Evolutionary conservation across 2,329 filamentous ascomycete genomes (phyloP), one percentile per base, ranked within the genome.

Genomic region (Pyrenophora tritici-repentis): DNA sequence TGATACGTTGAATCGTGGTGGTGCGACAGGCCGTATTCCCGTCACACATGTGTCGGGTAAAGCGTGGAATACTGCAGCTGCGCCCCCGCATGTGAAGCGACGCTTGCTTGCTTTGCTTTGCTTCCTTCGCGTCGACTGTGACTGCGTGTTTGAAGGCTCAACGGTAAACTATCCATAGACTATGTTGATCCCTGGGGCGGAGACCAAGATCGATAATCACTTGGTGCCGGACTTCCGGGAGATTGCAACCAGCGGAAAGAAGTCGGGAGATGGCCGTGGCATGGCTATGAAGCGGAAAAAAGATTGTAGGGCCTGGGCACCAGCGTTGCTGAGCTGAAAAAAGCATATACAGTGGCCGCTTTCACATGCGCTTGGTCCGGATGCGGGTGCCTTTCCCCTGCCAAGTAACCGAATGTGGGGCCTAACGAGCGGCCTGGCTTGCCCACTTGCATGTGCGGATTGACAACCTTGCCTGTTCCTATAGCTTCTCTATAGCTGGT

Each of bases 381-480:
- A 41, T 37, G 29, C 14, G 44, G 33, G 48, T 42, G 37, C 48
- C 13, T 29, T 50, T 62, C 64, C 63, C 69, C 68, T 72, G 69
- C 68, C 67, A 72, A 72, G 69, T 24, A 29, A 16, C 22, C 46
- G 22, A 50, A 38, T 45, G 59, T 56, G 56, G 54, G 44, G 29
- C 42, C 42, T 46, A 10, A n/a, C 40, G 42, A 52, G 47, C 35
- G 50, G 44, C 45, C 47, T 58, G 49, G 47, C 44, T 36, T 46
- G 49, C 53, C 59, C 63, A 24, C 18, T 37, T 47, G 20, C 18
- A 32, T 67, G 67, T 68, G 66, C 62, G 10, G 26, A 10, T 13
- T 29, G 26, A 10, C 26, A 10, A 29, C 42, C 33, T 36, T 44
- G 33, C 42, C 42, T 65, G 67, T 68, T 68, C 62, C 63, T 68